Evolutionary conservation across 257 asterid genomes (phyloP).

Genomic region (Forsythia viridissima): DNA sequence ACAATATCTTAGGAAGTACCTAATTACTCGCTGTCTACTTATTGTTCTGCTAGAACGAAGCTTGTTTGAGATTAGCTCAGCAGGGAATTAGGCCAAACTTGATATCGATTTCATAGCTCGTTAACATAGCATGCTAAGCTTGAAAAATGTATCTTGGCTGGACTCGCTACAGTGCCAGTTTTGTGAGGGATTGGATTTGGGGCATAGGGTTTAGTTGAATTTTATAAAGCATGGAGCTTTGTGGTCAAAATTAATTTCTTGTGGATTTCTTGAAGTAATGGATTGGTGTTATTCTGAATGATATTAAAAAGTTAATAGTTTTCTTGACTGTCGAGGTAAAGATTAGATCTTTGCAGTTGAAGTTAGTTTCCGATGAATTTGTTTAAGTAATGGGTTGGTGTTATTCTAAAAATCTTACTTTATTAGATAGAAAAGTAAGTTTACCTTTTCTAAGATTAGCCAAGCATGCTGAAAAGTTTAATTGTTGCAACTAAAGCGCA

Average conservation of each 20-base stretch:
- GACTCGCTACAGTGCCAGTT: not conserved
- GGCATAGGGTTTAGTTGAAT: not conserved
- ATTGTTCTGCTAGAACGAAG: not conserved
- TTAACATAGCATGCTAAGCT: not conserved
- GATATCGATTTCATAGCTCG: not conserved
- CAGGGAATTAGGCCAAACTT: conserved; percentile 3
- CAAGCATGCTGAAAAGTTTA: too few species aligned
- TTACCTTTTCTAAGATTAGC: too few species aligned
- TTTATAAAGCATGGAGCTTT: not conserved
- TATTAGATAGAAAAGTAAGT: too few species aligned
- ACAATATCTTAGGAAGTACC: not conserved
- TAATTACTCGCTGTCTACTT: not conserved
- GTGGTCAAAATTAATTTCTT: not conserved
- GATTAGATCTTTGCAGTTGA: not conserved
- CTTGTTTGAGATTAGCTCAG: not conserved
- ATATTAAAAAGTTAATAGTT: not conserved
- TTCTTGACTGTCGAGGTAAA: not conserved
- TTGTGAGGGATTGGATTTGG: not conserved
- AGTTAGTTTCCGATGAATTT: not conserved
- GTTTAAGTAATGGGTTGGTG: not conserved
- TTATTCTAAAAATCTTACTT: too few species aligned
- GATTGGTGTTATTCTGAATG: not conserved
- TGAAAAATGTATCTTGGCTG: not conserved
- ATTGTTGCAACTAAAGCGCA: not conserved
- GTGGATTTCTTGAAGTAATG: not conserved